A percentile compares a stretch with the other conserved stretches of the same genome.
Conservation (phyloP, 2,329 filamentous ascomycete species). For the Neophaeococcomyces aloes region DNA sequence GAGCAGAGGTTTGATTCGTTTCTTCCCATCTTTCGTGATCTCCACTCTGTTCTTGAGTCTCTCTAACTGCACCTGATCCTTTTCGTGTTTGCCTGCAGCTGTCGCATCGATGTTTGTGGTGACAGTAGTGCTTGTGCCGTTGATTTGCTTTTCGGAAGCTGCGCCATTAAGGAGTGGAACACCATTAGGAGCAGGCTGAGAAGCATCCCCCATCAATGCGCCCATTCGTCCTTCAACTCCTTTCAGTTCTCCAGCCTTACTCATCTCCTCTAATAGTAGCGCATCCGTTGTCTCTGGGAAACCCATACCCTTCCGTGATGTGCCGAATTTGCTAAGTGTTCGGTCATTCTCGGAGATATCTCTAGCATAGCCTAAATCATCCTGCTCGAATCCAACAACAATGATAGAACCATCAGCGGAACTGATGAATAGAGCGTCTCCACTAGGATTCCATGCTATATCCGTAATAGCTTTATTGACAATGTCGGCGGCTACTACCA, state of each 20-base stretch:
- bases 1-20: constrained; percentile 81
- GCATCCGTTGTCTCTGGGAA: constrained; percentile 89
- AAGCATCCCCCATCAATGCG: constrained; percentile 84
- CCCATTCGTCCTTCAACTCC: constrained; percentile 94
- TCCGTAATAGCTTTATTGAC: constrained; percentile 88
- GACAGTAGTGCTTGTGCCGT: constrained; percentile 12
- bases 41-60: constrained; percentile 83
- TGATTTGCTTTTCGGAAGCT: constrained; percentile 3
- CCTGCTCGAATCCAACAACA: constrained; percentile 67
- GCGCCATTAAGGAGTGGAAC: constrained; percentile 20
- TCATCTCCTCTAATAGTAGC: constrained; percentile 75
- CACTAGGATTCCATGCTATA: constrained; percentile 86
- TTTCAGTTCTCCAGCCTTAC: constrained; percentile 79
- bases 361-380: constrained; percentile 82
- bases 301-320: constrained; percentile 74
- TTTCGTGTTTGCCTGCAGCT: constrained; percentile 35
- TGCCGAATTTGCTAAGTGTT: constrained; percentile 84
- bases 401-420: constrained; percentile 86
- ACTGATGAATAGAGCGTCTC: constrained; percentile 72
- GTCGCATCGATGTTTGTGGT: constrained; percentile 27
- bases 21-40: constrained; percentile 92
- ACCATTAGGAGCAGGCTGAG: constrained; percentile 40
- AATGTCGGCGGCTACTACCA: constrained; percentile 82
- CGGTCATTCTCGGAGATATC: constrained; percentile 83
- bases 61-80: constrained; percentile 50